These are phyloP conservation scores for Magnolia changhungtana DNA, from an alignment of 164 flowering plant genomes.

Conservation along the genomic window DNA sequence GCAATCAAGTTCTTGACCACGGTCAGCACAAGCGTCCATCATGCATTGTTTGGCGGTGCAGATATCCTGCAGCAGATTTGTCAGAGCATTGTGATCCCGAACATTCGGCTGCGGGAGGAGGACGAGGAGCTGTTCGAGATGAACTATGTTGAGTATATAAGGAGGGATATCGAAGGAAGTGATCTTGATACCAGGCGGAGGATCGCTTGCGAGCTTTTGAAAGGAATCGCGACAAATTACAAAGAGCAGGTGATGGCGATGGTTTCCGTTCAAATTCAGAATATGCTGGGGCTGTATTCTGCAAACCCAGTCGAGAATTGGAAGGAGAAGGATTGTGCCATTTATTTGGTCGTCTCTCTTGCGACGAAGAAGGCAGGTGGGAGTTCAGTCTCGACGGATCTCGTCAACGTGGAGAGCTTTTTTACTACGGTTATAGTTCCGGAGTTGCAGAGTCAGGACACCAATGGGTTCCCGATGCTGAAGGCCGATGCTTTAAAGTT, in stretches of 20 bases:
- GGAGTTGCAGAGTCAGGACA: constrained; percentile 70
- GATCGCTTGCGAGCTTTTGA: constrained; percentile 89
- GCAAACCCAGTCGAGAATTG: constrained; percentile 68
- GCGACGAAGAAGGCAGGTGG: constrained; percentile 71
- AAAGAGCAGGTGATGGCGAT: constrained; percentile 56
- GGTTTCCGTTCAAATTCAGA: constrained; percentile 61
- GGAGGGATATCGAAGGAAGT: constrained; percentile 95
- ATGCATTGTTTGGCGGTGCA: constrained; percentile 54
- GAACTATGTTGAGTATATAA: constrained; percentile 82
- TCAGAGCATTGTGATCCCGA: constrained; percentile 80
- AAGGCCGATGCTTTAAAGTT: constrained; percentile 92
- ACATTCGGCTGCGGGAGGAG: constrained; percentile 81
- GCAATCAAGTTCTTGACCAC: constrained; percentile 86
- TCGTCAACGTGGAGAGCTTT: constrained; percentile 73
- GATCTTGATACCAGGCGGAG: constrained; percentile 94
- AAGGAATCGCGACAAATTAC: constrained; percentile 79
- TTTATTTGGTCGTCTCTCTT: constrained; percentile 85
- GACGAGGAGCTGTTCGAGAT: constrained; percentile 93
- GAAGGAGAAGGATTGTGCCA: constrained; percentile 98
- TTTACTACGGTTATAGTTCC: constrained; percentile 68
- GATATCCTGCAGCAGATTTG: constrained; percentile 62
- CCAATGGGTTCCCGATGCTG: constrained; percentile 73
- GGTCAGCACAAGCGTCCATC: constrained; percentile 78
- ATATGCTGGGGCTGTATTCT: constrained; percentile 48
- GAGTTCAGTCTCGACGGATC: constrained; percentile 62